Percentiles rank a stretch among this genome's conserved stretches.
Evolutionary conservation across 495 filamentous ascomycete genomes (phyloP).

Genomic region (Xylaria longipes): DNA sequence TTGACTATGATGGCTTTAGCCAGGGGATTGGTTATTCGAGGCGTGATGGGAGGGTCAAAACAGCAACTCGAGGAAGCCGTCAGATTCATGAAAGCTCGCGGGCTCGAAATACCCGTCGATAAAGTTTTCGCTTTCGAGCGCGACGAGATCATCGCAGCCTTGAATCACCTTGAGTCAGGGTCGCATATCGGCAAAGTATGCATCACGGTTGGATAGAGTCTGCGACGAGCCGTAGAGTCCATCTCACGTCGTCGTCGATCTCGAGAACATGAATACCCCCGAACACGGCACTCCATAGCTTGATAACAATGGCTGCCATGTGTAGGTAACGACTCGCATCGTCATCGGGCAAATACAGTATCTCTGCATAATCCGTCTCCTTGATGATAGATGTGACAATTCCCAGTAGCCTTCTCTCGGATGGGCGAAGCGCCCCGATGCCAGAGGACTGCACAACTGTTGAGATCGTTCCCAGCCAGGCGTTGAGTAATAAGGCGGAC

Average conservation of each 20-base stretch:
- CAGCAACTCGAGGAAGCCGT: slow-evolving; percentile 35
- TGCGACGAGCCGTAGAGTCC: slow-evolving; percentile 22
- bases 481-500: slow-evolving; percentile 55
- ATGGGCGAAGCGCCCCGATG: slow-evolving; percentile 16
- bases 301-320: slow-evolving; percentile 20
- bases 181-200: slow-evolving; percentile 43
- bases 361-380: slow-evolving; percentile 23
- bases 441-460: slow-evolving; percentile 19
- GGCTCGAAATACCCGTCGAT: slow-evolving; percentile 33
- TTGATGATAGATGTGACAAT: slow-evolving; percentile 26
- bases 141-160: slow-evolving; percentile 35
- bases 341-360: slow-evolving; percentile 26
- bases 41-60: slow-evolving; percentile 27
- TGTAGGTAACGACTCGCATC: slow-evolving; percentile 21
- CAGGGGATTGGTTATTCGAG: neutral
- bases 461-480: slow-evolving; percentile 59
- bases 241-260: slow-evolving; percentile 27
- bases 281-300: slow-evolving; percentile 26
- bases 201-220: slow-evolving; percentile 34
- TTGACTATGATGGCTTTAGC: neutral
- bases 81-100: slow-evolving; percentile 20
- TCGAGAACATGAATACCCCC: slow-evolving; percentile 28
- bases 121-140: slow-evolving; percentile 36
- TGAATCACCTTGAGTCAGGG: slow-evolving; percentile 33
- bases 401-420: slow-evolving; percentile 24